These are phyloP conservation scores for Dictyostelium intermedium DNA, from an alignment of 78 protist species.

Conservation along the genomic window DNA sequence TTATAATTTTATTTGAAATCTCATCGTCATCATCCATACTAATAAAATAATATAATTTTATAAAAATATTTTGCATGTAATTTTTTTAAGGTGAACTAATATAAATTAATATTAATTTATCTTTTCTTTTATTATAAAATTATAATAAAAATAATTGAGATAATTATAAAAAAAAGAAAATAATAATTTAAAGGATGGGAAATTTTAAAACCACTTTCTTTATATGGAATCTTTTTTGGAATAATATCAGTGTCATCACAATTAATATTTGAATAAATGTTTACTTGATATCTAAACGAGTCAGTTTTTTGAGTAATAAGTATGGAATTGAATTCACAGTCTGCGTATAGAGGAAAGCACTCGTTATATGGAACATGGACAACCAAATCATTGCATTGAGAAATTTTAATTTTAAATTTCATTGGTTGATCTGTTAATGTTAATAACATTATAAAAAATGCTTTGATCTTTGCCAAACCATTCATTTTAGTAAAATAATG, in stretches of 20 bases:
- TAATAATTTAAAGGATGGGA: neutral
- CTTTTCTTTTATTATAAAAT: no score
- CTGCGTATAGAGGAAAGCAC: neutral
- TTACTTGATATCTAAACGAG: neutral
- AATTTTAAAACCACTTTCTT: neutral
- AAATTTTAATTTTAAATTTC: no score
- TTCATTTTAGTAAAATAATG: neutral
- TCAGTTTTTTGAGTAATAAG: neutral
- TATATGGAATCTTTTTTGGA: neutral
- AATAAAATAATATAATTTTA: no score
- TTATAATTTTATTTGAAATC: no score
- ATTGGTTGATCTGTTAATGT: neutral
- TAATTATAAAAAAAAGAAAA: no score
- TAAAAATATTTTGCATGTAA: no score
- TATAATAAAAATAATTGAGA: neutral
- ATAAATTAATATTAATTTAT: no score
- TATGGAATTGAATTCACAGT: neutral
- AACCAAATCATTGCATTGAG: neutral
- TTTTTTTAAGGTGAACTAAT: no score
- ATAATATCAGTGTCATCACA: neutral
- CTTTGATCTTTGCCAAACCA: neutral
- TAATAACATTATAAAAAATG: neutral
- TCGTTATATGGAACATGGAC: neutral
- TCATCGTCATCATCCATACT: no score
- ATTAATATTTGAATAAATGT: neutral